phyloP scores from a whole-genome alignment of 192 early-diverging fungal genomes.

The Mortierella hygrophila region DNA sequence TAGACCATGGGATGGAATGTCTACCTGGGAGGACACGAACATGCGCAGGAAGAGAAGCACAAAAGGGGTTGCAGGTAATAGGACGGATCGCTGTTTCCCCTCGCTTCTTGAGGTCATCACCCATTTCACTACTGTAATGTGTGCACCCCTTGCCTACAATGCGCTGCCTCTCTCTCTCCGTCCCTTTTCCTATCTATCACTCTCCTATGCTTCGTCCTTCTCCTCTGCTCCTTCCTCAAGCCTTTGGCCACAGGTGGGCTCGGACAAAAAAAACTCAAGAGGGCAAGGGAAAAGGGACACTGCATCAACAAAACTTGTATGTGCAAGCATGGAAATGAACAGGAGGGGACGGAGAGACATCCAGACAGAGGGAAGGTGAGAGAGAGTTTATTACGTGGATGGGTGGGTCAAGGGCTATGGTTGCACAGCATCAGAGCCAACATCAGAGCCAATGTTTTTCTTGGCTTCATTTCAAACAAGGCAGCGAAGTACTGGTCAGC shows the following conservation, averaged over 20 bases:
- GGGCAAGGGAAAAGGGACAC: neutral
- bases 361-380: neutral
- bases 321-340: neutral
- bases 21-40: neutral
- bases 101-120: neutral
- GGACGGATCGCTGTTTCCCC: neutral
- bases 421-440: conserved; percentile 11
- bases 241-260: neutral
- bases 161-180: neutral
- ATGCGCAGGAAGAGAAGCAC: neutral
- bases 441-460: neutral
- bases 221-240: neutral
- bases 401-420: neutral
- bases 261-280: neutral
- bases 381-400: conserved; percentile 6
- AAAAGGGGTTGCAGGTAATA: neutral
- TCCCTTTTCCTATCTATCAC: neutral
- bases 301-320: neutral
- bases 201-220: neutral
- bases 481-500: neutral
- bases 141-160: neutral
- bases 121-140: neutral
- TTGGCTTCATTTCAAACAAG: neutral
- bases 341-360: neutral
- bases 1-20: neutral